A percentile compares a stretch with the other conserved stretches of the same genome.
phyloP scores from a whole-genome alignment of 169 alveolate species.

The Cryptosporidium tyzzeri region DNA sequence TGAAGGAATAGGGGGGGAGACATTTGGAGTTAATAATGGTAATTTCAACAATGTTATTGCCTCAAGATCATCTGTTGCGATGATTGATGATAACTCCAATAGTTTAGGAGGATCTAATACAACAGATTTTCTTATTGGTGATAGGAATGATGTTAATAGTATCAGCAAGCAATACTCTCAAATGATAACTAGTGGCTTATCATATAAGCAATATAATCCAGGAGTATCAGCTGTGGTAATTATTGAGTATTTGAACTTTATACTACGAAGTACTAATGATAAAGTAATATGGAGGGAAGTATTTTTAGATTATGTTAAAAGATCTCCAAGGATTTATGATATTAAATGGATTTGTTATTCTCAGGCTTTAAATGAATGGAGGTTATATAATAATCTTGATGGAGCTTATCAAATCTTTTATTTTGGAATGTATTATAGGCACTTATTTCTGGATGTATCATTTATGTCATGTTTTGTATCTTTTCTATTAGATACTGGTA shows the following conservation, averaged over 20 bases:
- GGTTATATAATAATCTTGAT: conserved; percentile 48
- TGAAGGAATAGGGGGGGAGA: neutral
- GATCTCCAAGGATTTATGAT: conserved; percentile 55
- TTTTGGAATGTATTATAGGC: conserved; percentile 68
- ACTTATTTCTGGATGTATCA: conserved; percentile 40
- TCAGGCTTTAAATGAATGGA: conserved; percentile 72
- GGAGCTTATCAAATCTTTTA: conserved; percentile 64
- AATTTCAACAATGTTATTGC: neutral
- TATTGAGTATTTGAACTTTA: conserved; percentile 51
- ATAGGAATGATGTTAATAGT: neutral
- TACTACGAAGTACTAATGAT: conserved; percentile 28
- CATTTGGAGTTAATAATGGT: neutral
- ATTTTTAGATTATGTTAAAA: conserved; percentile 44
- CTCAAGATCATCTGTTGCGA: neutral
- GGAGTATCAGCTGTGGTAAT: conserved; percentile 71
- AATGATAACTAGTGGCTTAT: conserved; percentile 14
- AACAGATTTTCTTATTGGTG: neutral
- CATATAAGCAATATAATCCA: conserved; percentile 51
- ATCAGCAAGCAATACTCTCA: neutral
- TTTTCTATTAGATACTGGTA: conserved; percentile 67
- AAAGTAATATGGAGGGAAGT: conserved; percentile 49
- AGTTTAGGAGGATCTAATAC: neutral
- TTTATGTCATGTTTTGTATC: conserved; percentile 70
- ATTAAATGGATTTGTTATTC: conserved; percentile 70
- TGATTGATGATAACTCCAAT: conserved; percentile 2